Percentiles rank a stretch among this genome's conserved stretches.
These are phyloP conservation scores for Claviceps sp. DNA, from an alignment of 2,329 filamentous ascomycete genomes.

Conservation along the genomic window DNA sequence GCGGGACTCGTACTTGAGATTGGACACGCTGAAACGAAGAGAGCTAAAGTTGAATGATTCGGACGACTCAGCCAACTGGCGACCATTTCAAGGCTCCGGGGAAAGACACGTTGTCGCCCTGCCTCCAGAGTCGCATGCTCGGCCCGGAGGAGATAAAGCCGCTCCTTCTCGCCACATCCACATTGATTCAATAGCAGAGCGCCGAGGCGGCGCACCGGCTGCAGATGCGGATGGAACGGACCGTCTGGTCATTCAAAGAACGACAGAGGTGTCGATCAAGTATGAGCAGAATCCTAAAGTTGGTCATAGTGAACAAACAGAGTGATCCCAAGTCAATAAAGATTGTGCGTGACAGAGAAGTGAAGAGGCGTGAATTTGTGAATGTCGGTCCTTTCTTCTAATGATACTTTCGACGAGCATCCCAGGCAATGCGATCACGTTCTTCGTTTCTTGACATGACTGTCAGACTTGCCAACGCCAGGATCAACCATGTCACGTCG, in stretches of 20 bases:
- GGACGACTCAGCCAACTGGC: conserved; percentile 3
- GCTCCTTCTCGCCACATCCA: neutral
- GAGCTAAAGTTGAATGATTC: neutral
- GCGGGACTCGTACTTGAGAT: conserved; percentile 1
- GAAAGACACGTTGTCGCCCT: neutral
- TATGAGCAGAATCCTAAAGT: neutral
- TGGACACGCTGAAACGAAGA: conserved; percentile 4
- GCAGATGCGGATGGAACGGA: neutral
- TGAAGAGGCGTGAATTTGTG: neutral
- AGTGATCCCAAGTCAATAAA: neutral
- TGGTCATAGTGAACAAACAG: neutral
- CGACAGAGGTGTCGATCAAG: conserved; percentile 2
- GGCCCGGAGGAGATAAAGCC: neutral
- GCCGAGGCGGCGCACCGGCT: neutral
- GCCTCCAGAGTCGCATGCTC: neutral
- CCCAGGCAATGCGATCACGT: no score
- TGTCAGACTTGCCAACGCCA: neutral
- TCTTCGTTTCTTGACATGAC: no score
- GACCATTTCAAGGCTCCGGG: conserved; percentile 1
- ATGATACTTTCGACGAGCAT: neutral
- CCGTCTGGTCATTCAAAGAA: conserved; percentile 3
- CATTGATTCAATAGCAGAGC: neutral
- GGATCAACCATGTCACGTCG: neutral
- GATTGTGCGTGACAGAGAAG: neutral
- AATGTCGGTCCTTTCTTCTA: neutral